These are phyloP conservation scores for Cordyceps cateniannulata DNA, from an alignment of 2,329 filamentous ascomycete genomes.

Conservation along the genomic window DNA sequence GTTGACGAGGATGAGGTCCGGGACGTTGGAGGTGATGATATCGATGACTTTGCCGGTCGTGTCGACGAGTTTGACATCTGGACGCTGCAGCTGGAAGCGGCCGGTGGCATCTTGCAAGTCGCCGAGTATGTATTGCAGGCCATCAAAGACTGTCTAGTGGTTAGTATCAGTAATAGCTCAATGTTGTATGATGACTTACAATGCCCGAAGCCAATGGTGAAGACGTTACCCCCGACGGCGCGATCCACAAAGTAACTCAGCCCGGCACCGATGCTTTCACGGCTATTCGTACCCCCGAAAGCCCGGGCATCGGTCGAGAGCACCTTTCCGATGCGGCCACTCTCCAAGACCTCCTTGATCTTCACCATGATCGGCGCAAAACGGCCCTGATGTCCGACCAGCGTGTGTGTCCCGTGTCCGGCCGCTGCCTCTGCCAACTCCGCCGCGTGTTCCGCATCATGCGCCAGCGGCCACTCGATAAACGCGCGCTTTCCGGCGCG, in stretches of 20 bases:
- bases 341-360: constrained; percentile 36
- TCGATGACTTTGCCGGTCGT: constrained; percentile 25
- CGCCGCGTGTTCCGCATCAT: constrained; percentile 32
- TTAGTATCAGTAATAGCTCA: not conserved
- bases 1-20: constrained; percentile 32
- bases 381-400: constrained; percentile 47
- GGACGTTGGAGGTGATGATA: constrained; percentile 33
- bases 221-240: constrained; percentile 38
- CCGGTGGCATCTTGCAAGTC: constrained; percentile 33
- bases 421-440: constrained; percentile 33
- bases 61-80: constrained; percentile 30
- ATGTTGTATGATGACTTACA: constrained; percentile 22
- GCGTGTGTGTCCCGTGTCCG: constrained; percentile 24
- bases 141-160: constrained; percentile 34
- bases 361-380: constrained; percentile 37
- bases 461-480: constrained; percentile 53
- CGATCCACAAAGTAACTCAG: constrained; percentile 43
- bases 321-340: constrained; percentile 44
- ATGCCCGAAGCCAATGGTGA: constrained; percentile 37
- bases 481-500: constrained; percentile 46
- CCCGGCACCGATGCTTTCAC: constrained; percentile 25
- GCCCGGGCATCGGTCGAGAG: constrained; percentile 42
- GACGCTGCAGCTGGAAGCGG: constrained; percentile 39
- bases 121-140: constrained; percentile 38
- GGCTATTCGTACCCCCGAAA: constrained; percentile 28